phyloP scores from a whole-genome alignment of 495 filamentous ascomycete genomes.

The Aspergillus sclerotioniger region DNA sequence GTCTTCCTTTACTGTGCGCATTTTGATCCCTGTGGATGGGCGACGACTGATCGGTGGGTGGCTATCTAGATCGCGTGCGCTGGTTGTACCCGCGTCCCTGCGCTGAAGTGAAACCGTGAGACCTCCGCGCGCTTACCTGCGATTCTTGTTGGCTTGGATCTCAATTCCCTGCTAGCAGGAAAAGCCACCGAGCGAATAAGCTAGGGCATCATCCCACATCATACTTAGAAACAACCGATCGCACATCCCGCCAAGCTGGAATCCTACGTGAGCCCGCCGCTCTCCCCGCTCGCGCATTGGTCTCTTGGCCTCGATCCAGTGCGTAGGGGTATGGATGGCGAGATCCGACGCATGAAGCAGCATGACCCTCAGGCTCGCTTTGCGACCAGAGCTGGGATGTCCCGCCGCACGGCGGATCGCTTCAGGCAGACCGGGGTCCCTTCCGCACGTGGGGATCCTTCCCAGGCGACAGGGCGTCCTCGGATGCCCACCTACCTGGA shows the following conservation, averaged over 20 bases:
- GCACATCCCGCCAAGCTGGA: constrained; percentile 52
- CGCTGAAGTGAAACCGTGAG: constrained; percentile 17
- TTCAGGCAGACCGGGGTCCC: constrained; percentile 36
- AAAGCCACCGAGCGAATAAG: constrained; percentile 12
- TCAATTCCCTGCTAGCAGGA: constrained; percentile 6
- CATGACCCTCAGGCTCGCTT: constrained; percentile 56
- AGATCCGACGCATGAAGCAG: constrained; percentile 62
- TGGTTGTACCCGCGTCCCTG: constrained; percentile 14
- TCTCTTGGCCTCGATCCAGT: constrained; percentile 40
- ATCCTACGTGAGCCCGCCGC: constrained; percentile 55
- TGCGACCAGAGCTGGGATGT: constrained; percentile 24
- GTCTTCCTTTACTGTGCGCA: neutral
- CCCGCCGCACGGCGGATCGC: constrained; percentile 31
- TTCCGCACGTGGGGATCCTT: constrained; percentile 38
- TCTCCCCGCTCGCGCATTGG: constrained; percentile 59
- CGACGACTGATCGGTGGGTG: constrained; percentile 10
- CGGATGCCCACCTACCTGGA: constrained; percentile 36
- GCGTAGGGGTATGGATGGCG: constrained; percentile 66
- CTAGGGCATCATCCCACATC: neutral
- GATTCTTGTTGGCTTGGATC: constrained; percentile 12
- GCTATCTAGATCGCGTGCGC: constrained; percentile 15
- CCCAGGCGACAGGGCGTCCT: constrained; percentile 33
- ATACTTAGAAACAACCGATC: constrained; percentile 6
- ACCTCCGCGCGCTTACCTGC: constrained; percentile 19
- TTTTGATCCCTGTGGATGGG: neutral